Evolutionary conservation across 768 basidiomycete genomes (phyloP).

Genomic region (Dacryopinax spathularia): DNA sequence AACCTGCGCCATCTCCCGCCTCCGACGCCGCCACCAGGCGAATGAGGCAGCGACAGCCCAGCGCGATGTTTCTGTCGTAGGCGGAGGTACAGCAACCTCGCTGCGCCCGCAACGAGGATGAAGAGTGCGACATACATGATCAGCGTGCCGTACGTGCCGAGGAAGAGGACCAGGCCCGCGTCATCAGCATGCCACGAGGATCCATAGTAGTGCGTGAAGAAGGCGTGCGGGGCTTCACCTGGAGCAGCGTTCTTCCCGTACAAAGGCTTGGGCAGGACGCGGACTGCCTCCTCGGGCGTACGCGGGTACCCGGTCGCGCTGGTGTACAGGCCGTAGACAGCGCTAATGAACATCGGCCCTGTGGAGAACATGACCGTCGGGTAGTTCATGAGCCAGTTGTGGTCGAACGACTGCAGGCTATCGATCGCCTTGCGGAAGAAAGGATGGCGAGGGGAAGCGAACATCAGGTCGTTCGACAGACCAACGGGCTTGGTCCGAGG

Average conservation of each 20-base stretch:
- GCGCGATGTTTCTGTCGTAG: constrained; percentile 40
- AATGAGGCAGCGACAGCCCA: constrained; percentile 16
- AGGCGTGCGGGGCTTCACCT: constrained; percentile 73
- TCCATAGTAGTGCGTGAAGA: constrained; percentile 95
- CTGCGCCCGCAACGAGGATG: constrained; percentile 54
- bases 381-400: constrained; percentile 89
- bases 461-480: constrained; percentile 94
- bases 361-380: constrained; percentile 99
- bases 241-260: constrained; percentile 91
- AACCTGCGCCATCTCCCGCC: constrained; percentile 22
- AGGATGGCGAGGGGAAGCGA: constrained; percentile 68
- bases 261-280: constrained; percentile 87
- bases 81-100: constrained; percentile 35
- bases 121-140: constrained; percentile 74
- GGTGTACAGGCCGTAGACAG: constrained; percentile 79
- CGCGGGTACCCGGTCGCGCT: constrained; percentile 43
- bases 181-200: constrained; percentile 98
- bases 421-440: constrained; percentile 90
- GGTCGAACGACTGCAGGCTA: constrained; percentile 81
- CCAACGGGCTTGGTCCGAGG: constrained; percentile 95
- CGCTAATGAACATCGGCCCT: constrained; percentile 96
- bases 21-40: constrained; percentile 34
- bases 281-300: constrained; percentile 45
- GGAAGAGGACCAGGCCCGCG: constrained; percentile 90
- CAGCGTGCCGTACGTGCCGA: constrained; percentile 73